Base-by-base conservation (phyloP, 2,329 filamentous ascomycete genomes). In the Hymenoscyphus scutula region DNA sequence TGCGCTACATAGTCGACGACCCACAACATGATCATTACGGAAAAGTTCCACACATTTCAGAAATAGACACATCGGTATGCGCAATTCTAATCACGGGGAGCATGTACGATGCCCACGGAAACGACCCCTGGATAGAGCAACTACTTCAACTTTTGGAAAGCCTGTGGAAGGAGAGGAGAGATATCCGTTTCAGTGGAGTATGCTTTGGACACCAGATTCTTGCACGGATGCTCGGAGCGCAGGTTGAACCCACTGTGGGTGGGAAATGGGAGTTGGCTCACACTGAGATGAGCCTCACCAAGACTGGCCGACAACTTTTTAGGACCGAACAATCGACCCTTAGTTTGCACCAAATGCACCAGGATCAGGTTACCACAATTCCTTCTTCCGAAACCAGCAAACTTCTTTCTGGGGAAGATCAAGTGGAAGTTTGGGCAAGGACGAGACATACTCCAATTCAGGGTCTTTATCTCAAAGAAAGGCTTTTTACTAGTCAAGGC, bases 141-240 rank as follows among this genome's bases (percentile, higher is more conserved):
- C 74, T 80, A 0, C 69, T 79, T 23, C 62, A 74, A 0, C 74
- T 85, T 11, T 74, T 86, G 8, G 76, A 75, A 79, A 80, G 81
- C 34, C 68, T 85, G 3, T 86, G 82, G 82, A 71, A 73, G 6
- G 71, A 75, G 5, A 76, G 81, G 1, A 81, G 82, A 1, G 78
- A 82, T 23, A 81, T 85, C 55, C 79, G 79, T 37, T 79, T 80
- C 65, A 73, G 76, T 10, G 79, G 79, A 19, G 77, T 81, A 41
- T 81, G 79, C 63, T 81, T 81, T 62, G 79, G 79, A 17, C 79
- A 81, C 58, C 79, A 81, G 66, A 72, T 81, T 19, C 74, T 81
- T 13, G 77, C 74, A 30, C 77, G 79, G 23, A 72, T 75, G 1
- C 75, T 81, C 1, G 79, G 79, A 6, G 73, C 76, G 4, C 70